Evolutionary conservation across 441 rosid genomes (phyloP).

Genomic region (Croton setiger): DNA sequence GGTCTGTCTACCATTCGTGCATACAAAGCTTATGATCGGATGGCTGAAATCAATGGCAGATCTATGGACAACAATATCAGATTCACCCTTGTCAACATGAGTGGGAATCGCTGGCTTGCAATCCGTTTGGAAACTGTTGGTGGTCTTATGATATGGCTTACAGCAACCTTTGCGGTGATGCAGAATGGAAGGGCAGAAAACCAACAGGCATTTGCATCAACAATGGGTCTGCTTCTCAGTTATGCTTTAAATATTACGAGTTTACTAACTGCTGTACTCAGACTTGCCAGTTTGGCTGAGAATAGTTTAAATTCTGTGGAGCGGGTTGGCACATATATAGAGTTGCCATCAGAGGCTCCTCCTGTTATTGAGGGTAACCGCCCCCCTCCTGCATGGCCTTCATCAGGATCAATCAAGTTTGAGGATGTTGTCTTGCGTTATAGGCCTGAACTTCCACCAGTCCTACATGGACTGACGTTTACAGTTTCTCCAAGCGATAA

Average conservation of each 20-base stretch:
- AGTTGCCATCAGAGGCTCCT: slow-evolving; percentile 84
- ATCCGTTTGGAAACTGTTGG: slow-evolving; percentile 84
- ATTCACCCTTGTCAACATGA: slow-evolving; percentile 73
- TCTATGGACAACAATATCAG: slow-evolving; percentile 91
- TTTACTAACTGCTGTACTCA: slow-evolving; percentile 69
- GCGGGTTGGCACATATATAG: slow-evolving; percentile 82
- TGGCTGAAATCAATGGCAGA: slow-evolving; percentile 73
- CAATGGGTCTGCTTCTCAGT: slow-evolving; percentile 94
- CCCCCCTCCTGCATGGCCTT: slow-evolving; percentile 83
- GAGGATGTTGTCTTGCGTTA: slow-evolving; percentile 81
- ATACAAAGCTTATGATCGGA: slow-evolving; percentile 82
- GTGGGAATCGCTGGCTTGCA: slow-evolving; percentile 87
- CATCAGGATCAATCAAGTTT: slow-evolving; percentile 67
- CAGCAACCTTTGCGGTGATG: slow-evolving; percentile 85
- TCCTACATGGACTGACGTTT: slow-evolving; percentile 76
- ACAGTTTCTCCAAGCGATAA: slow-evolving; percentile 70
- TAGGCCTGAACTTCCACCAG: slow-evolving; percentile 91
- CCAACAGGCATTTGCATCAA: slow-evolving; percentile 68
- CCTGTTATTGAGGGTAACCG: slow-evolving; percentile 50
- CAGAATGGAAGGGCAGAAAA: slow-evolving; percentile 68
- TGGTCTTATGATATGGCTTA: slow-evolving; percentile 92
- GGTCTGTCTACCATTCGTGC: slow-evolving; percentile 92
- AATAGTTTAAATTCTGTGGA: slow-evolving; percentile 93
- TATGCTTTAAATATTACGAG: slow-evolving; percentile 79
- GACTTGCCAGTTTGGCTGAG: slow-evolving; percentile 89